Percentiles rank a stretch among this genome's conserved stretches.
These are phyloP conservation scores for Podaxis carcinomalis DNA, from an alignment of 768 basidiomycete species.

Conservation along the genomic window DNA sequence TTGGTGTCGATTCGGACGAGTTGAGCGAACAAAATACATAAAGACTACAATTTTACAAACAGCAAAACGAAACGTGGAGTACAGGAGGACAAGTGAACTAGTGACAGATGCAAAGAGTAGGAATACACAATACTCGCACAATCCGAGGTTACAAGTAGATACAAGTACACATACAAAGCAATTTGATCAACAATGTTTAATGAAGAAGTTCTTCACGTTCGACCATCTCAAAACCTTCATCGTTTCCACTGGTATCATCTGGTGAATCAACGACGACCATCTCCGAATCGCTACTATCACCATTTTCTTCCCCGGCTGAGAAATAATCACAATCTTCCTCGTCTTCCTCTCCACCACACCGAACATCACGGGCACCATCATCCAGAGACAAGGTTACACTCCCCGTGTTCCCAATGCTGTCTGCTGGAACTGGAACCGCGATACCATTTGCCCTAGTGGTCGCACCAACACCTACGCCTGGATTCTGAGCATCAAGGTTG, in stretches of 20 bases:
- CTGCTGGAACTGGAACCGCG: background rate
- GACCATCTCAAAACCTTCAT: background rate
- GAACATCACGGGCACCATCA: background rate
- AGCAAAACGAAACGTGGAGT: too few species aligned
- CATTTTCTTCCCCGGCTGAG: slow-evolving; percentile 9
- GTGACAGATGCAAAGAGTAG: too few species aligned
- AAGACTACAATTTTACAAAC: too few species aligned
- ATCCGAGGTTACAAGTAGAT: too few species aligned
- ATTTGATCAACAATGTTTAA: background rate
- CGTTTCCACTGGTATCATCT: background rate
- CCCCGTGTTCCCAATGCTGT: too few species aligned
- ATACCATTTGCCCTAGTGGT: background rate
- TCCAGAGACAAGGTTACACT: too few species aligned
- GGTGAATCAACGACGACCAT: background rate
- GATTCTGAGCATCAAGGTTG: background rate
- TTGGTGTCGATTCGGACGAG: too few species aligned
- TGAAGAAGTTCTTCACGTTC: background rate
- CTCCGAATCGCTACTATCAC: background rate
- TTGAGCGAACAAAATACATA: too few species aligned
- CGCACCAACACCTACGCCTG: background rate
- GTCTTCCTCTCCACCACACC: background rate
- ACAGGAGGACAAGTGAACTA: too few species aligned
- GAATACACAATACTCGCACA: too few species aligned
- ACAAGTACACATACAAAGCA: background rate
- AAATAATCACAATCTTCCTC: background rate